These are phyloP conservation scores for Blumeria hordei DNA, from an alignment of 2,329 filamentous ascomycete species.

Conservation along the genomic window DNA sequence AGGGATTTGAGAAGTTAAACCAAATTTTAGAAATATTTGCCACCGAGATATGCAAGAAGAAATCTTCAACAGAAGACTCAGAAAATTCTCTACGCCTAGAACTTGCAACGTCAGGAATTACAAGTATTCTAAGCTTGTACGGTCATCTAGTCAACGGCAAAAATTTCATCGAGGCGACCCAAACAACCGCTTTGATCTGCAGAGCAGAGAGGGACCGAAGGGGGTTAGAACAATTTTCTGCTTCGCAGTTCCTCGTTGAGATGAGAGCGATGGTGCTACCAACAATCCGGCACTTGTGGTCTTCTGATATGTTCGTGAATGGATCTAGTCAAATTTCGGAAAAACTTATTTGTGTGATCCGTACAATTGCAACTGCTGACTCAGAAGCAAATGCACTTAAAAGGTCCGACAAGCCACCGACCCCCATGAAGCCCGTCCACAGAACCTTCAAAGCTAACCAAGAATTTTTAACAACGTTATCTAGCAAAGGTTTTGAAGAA, in stretches of 20 bases:
- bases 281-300: conserved; percentile 57
- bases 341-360: conserved; percentile 62
- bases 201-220: conserved; percentile 29
- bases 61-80: conserved; percentile 11
- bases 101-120: conserved; percentile 35
- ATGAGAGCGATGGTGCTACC: conserved; percentile 60
- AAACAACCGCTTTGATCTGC: conserved; percentile 28
- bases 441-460: conserved; percentile 27
- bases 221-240: conserved; percentile 34
- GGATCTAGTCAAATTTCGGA: conserved; percentile 53
- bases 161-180: conserved; percentile 51
- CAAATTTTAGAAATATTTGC: conserved; percentile 46
- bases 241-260: conserved; percentile 65
- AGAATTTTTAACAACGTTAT: conserved; percentile 19
- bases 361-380: conserved; percentile 53
- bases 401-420: conserved; percentile 31
- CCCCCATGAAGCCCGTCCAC: conserved; percentile 15
- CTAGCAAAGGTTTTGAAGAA: conserved; percentile 23
- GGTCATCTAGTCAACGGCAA: conserved; percentile 52
- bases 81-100: conserved; percentile 15
- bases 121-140: conserved; percentile 69
- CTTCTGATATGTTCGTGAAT: conserved; percentile 61
- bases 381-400: conserved; percentile 42
- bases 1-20: conserved; percentile 52
- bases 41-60: conserved; percentile 21